phyloP scores from a whole-genome alignment of 2,329 filamentous ascomycete species.

The Sporothrix euskadiensis region DNA sequence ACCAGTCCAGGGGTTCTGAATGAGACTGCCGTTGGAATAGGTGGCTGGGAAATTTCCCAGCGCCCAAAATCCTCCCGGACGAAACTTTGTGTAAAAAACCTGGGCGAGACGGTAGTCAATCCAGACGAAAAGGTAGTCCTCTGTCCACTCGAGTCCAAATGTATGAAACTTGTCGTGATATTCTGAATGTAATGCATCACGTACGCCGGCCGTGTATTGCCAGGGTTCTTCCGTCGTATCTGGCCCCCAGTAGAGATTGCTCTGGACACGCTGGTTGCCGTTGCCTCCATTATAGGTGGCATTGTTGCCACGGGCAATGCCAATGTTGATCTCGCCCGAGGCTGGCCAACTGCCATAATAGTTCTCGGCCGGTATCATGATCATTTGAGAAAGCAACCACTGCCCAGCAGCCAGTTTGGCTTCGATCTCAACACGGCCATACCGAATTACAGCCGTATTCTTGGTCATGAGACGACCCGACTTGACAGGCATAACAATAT shows the following conservation, averaged over 20 bases:
- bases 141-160: conserved; percentile 30
- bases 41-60: conserved; percentile 26
- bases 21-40: conserved; percentile 24
- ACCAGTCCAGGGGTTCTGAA: conserved; percentile 25
- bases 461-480: conserved; percentile 30
- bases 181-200: conserved; percentile 23
- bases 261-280: conserved; percentile 25
- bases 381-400: conserved; percentile 32
- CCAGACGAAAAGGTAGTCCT: conserved; percentile 30
- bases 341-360: conserved; percentile 31
- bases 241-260: conserved; percentile 30
- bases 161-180: conserved; percentile 27
- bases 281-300: conserved; percentile 26
- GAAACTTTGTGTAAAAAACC: conserved; percentile 28
- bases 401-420: conserved; percentile 32
- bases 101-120: conserved; percentile 29
- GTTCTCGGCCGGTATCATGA: conserved; percentile 28
- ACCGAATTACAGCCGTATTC: conserved; percentile 28
- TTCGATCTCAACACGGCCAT: conserved; percentile 28
- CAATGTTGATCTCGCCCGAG: conserved; percentile 31
- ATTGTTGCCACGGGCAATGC: conserved; percentile 29
- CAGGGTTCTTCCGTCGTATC: conserved; percentile 28
- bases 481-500: conserved; percentile 30
- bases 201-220: conserved; percentile 24
- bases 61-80: conserved; percentile 15